These are phyloP conservation scores for Circinella umbellata DNA, from an alignment of 371 early-diverging fungal species.

Conservation along the genomic window DNA sequence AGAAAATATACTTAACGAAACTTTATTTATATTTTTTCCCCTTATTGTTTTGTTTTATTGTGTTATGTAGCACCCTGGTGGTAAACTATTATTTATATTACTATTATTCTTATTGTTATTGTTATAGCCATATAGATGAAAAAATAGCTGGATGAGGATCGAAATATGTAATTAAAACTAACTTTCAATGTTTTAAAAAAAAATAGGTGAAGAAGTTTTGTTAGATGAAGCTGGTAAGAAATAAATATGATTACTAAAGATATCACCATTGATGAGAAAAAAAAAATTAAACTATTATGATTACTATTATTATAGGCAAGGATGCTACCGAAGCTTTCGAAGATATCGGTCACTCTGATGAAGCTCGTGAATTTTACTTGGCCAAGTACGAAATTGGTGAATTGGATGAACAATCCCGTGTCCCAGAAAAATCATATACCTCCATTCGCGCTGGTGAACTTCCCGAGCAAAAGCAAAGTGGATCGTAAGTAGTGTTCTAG, in stretches of 20 bases:
- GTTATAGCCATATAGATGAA: too few relatives aligned
- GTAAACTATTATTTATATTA: constrained; percentile 22
- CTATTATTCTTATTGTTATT: too few relatives aligned
- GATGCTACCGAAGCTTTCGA: constrained; percentile 90
- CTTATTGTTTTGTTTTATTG: background rate
- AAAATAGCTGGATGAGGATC: too few relatives aligned
- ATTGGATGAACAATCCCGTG: constrained; percentile 40
- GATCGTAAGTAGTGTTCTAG: constrained; percentile 40
- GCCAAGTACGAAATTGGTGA: constrained; percentile 45
- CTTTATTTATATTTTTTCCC: background rate
- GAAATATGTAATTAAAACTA: too few relatives aligned
- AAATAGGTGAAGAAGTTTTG: constrained; percentile 65
- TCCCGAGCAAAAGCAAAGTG: constrained; percentile 33
- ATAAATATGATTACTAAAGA: background rate
- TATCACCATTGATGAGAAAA: background rate
- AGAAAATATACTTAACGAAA: too few relatives aligned
- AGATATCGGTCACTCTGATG: constrained; percentile 90
- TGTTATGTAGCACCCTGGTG: constrained; percentile 50
- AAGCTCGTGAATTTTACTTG: constrained; percentile 50
- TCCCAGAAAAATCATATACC: constrained; percentile 1
- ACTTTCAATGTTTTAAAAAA: background rate
- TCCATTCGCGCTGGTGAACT: constrained; percentile 50
- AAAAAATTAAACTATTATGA: background rate
- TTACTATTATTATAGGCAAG: constrained; percentile 40
- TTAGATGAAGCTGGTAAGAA: constrained; percentile 59